Evolutionary conservation across 768 basidiomycete genomes (phyloP).

Genomic region (Russula olivacea): DNA sequence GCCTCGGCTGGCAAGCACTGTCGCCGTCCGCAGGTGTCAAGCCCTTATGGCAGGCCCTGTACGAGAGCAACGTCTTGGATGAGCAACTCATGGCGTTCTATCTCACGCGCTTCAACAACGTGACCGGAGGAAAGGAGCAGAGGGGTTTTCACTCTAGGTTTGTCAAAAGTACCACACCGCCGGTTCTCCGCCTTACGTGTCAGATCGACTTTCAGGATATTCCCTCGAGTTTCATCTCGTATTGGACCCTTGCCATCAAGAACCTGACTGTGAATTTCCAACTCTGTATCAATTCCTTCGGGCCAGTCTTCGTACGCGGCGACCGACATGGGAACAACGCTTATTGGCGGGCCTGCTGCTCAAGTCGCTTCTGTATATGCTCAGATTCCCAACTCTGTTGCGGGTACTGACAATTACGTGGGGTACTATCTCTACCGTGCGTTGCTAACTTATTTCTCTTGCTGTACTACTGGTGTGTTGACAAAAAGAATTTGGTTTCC

Average conservation of each 20-base stretch:
- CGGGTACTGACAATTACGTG: conserved; percentile 59
- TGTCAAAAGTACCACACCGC: conserved; percentile 6
- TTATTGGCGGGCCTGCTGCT: conserved; percentile 74
- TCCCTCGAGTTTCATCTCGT: conserved; percentile 49
- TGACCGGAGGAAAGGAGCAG: conserved; percentile 36
- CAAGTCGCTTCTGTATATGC: conserved; percentile 58
- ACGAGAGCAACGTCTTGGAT: conserved; percentile 52
- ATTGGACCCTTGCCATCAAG: conserved; percentile 75
- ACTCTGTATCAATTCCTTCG: conserved; percentile 40
- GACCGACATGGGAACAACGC: conserved; percentile 95
- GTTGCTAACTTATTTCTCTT: conserved; percentile 6
- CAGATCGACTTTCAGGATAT: conserved; percentile 76
- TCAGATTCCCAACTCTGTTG: conserved; percentile 62
- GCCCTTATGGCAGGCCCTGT: conserved; percentile 86
- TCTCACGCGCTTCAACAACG: conserved; percentile 51
- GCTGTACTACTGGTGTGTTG: neutral
- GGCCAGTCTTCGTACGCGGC: conserved; percentile 57
- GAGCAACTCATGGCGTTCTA: conserved; percentile 77
- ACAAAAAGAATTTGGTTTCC: neutral
- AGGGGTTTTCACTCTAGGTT: conserved; percentile 67
- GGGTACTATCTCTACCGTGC: conserved; percentile 82
- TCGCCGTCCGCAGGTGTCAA: conserved; percentile 61
- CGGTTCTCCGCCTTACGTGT: conserved; percentile 47
- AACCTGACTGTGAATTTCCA: conserved; percentile 58
- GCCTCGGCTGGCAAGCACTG: conserved; percentile 73